Evolutionary conservation across 1,284 basidiomycete genomes (phyloP).

Genomic region (Apiotrichum mycotoxinovorans): DNA sequence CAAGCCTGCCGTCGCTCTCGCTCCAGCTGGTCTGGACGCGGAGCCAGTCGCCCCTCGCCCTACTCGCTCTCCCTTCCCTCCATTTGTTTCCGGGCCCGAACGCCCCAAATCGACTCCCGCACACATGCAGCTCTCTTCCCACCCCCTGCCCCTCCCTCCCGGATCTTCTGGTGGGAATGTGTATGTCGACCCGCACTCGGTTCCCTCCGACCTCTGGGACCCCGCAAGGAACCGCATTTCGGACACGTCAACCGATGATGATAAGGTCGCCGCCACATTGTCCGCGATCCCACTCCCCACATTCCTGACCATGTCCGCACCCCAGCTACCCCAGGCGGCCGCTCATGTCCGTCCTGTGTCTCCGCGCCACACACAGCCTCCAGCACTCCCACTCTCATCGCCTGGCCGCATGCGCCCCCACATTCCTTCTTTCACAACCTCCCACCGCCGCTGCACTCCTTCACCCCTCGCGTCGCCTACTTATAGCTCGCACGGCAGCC

Average conservation of each 20-base stretch:
- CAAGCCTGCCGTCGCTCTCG: background rate
- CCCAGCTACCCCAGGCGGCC: too few species aligned
- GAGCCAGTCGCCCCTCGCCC: background rate
- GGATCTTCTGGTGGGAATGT: too few species aligned
- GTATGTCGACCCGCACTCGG: too few species aligned
- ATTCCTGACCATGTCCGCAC: background rate
- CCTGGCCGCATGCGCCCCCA: too few species aligned
- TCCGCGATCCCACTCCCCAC: background rate
- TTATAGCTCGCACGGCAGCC: too few species aligned
- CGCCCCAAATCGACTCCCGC: background rate
- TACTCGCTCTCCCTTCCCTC: background rate
- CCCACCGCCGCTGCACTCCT: too few species aligned
- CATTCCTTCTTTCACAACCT: background rate
- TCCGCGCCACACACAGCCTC: background rate
- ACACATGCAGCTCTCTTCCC: background rate
- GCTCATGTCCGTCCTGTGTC: background rate
- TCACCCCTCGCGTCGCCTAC: too few species aligned
- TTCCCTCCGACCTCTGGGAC: too few species aligned
- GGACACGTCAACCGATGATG: too few species aligned
- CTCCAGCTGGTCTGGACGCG: background rate
- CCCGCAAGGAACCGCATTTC: too few species aligned
- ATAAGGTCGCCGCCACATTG: background rate
- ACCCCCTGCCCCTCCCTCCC: too few species aligned
- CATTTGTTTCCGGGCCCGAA: background rate
- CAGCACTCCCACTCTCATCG: background rate